Percentiles rank a stretch among this genome's conserved stretches.
Evolutionary conservation across 2,329 filamentous ascomycete species (phyloP).

Genomic region (Clarireedia homoeocarpa): DNA sequence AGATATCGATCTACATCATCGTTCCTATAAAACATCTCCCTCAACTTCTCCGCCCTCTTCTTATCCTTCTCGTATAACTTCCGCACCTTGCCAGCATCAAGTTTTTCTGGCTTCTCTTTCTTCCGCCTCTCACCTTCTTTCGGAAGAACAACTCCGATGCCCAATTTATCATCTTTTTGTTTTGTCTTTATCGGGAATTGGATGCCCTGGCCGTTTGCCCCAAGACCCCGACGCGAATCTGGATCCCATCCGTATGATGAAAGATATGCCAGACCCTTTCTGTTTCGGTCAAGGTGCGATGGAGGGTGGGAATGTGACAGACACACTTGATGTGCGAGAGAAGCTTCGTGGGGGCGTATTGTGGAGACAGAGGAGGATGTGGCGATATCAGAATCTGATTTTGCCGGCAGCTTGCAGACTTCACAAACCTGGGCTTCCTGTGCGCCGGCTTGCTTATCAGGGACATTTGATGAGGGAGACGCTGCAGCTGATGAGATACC

Average conservation of each 20-base stretch:
- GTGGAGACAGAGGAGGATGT: conserved; percentile 1
- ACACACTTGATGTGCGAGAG: conserved; percentile 64
- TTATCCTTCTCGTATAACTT: conserved; percentile 54
- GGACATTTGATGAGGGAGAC: not conserved
- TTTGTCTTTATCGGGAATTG: conserved; percentile 63
- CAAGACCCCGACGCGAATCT: conserved; percentile 64
- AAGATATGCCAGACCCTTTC: conserved; percentile 62
- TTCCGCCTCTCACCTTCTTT: conserved; percentile 30
- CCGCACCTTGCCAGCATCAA: conserved; percentile 65
- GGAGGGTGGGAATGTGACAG: conserved; percentile 64
- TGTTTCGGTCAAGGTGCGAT: conserved; percentile 59
- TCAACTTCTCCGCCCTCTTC: conserved; percentile 54
- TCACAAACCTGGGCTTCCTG: conserved; percentile 36
- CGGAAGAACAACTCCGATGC: conserved; percentile 52
- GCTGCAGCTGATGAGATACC: not conserved
- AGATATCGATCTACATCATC: conserved; percentile 68
- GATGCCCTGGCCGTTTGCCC: conserved; percentile 60
- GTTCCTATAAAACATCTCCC: conserved; percentile 64
- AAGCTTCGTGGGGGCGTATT: conserved; percentile 44
- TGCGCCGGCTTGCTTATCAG: not conserved
- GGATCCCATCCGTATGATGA: conserved; percentile 67
- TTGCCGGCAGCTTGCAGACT: conserved; percentile 49
- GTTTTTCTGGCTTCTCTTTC: conserved; percentile 38
- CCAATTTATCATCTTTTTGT: conserved; percentile 66
- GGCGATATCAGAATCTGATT: not conserved